Conservation (phyloP, 1,284 basidiomycete genomes). For the Cryptococcus sp. region DNA sequence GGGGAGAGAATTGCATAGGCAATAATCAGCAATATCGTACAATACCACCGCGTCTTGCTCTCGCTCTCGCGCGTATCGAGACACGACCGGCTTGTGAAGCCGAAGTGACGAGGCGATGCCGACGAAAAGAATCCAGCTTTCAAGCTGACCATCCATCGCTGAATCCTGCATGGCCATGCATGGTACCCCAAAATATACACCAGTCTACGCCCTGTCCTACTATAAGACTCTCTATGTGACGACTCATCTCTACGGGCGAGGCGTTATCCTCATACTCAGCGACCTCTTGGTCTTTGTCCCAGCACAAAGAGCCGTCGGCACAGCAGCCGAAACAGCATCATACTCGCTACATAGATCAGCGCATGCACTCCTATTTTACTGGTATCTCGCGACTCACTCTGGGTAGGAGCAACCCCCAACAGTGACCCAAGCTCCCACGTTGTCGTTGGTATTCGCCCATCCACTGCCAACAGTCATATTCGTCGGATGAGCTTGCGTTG, state of each 20-base stretch:
- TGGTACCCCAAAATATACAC: too few species aligned
- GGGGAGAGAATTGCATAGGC: too few species aligned
- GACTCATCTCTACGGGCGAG: background rate
- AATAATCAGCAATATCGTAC: too few species aligned
- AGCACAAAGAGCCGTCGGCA: background rate
- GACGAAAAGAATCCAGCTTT: too few species aligned
- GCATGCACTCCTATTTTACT: background rate
- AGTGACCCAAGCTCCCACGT: constrained; percentile 51
- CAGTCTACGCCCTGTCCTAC: too few species aligned
- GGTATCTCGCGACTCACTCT: constrained; percentile 13
- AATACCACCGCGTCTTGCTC: too few species aligned
- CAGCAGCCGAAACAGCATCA: constrained; percentile 16
- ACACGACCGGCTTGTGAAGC: too few species aligned
- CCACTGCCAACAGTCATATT: constrained; percentile 58
- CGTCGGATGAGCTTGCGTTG: constrained; percentile 19
- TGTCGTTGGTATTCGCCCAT: constrained; percentile 69
- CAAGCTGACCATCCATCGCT: too few species aligned
- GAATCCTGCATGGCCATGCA: too few species aligned
- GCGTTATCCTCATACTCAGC: background rate
- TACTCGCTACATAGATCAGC: constrained; percentile 18
- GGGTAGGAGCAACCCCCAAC: constrained; percentile 40
- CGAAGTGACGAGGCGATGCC: too few species aligned
- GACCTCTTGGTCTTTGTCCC: background rate
- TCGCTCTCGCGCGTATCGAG: too few species aligned
- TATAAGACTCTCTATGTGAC: too few species aligned